phyloP scores from a whole-genome alignment of 441 rosid genomes.

The Eutrema salsugineum region DNA sequence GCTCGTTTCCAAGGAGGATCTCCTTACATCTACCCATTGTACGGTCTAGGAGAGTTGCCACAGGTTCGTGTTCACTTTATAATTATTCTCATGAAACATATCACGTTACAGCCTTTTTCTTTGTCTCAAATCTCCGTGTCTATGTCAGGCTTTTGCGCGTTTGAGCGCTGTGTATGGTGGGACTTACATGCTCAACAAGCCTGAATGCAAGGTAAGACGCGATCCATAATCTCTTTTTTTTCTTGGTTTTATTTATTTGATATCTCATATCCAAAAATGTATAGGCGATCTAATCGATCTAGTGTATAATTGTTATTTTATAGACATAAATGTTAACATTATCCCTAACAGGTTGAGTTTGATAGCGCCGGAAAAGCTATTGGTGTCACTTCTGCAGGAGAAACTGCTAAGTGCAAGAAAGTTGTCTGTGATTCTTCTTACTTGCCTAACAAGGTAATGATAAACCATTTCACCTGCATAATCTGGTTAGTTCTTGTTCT shows the following conservation, averaged over 20 bases:
- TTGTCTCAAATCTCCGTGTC: constrained; percentile 10
- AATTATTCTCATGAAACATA: neutral
- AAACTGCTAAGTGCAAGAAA: constrained; percentile 77
- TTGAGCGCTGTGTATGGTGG: constrained; percentile 79
- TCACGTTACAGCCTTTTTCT: neutral
- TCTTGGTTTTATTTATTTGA: neutral
- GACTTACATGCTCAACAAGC: constrained; percentile 82
- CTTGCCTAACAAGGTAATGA: constrained; percentile 53
- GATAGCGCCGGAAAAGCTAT: constrained; percentile 51
- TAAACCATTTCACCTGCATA: neutral
- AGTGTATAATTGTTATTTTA: neutral
- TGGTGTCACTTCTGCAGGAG: constrained; percentile 69
- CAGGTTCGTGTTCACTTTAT: constrained; percentile 41
- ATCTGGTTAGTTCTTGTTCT: neutral
- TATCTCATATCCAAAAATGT: neutral
- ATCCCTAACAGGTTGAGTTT: constrained; percentile 51
- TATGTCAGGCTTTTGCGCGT: constrained; percentile 63
- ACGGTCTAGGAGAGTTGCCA: constrained; percentile 76
- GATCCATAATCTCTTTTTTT: neutral
- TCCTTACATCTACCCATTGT: constrained; percentile 68
- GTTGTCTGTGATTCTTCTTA: constrained; percentile 76
- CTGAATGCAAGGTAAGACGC: constrained; percentile 58
- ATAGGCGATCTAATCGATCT: neutral
- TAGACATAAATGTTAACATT: neutral
- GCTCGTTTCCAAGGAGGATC: constrained; percentile 79